phyloP scores from a whole-genome alignment of 768 basidiomycete species.

The Leccinellum rugosiceps region DNA sequence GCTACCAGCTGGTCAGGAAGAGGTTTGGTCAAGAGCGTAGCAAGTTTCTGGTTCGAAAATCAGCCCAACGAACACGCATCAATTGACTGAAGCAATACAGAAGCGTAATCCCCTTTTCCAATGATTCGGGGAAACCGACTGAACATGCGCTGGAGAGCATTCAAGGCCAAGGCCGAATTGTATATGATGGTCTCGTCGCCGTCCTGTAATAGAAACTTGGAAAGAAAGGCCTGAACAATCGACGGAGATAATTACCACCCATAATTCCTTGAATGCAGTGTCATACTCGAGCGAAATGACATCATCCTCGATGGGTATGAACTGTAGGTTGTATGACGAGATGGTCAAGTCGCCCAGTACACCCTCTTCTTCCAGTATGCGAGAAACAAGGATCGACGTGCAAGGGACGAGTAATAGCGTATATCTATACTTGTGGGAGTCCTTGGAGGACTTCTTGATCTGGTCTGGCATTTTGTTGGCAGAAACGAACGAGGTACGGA shows the following conservation, averaged over 20 bases:
- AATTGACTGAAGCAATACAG: constrained; percentile 40
- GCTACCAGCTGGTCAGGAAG: constrained; percentile 40
- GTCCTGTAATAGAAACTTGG: constrained; percentile 50
- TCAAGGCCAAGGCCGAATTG: constrained; percentile 84
- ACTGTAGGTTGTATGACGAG: constrained; percentile 85
- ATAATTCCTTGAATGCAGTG: constrained; percentile 81
- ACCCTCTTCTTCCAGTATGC: constrained; percentile 93
- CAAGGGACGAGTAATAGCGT: constrained; percentile 87
- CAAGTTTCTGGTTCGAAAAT: constrained; percentile 57
- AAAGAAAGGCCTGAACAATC: background rate
- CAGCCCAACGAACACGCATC: background rate
- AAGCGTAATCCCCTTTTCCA: constrained; percentile 89
- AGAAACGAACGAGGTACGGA: constrained; percentile 9
- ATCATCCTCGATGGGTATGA: constrained; percentile 92
- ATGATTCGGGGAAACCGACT: constrained; percentile 89
- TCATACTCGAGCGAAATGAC: constrained; percentile 89
- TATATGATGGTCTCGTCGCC: constrained; percentile 89
- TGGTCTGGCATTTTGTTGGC: constrained; percentile 61
- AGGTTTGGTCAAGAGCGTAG: constrained; percentile 65
- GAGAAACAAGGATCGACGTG: constrained; percentile 78
- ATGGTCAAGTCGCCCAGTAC: constrained; percentile 93
- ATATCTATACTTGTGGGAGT: constrained; percentile 76
- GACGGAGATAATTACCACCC: constrained; percentile 55
- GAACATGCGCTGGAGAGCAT: constrained; percentile 78
- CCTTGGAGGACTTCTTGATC: constrained; percentile 74